These are phyloP conservation scores for Coniochaeta sp. DNA, from an alignment of 2,329 filamentous ascomycete species.

Conservation along the genomic window DNA sequence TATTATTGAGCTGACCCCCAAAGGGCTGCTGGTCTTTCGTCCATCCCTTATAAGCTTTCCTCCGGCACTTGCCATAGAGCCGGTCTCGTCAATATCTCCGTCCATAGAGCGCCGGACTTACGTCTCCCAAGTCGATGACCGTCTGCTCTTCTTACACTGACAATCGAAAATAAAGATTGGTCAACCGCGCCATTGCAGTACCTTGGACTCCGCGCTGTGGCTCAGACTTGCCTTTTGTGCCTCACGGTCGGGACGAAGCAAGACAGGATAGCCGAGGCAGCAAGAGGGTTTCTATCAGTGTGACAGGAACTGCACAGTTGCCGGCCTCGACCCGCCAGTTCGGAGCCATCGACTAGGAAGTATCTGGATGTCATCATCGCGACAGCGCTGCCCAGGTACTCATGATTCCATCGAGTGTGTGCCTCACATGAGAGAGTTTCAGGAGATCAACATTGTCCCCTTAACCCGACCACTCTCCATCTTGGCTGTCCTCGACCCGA, in stretches of 20 bases:
- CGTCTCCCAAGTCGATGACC: too few relatives aligned
- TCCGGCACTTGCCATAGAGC: too few relatives aligned
- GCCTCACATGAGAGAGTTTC: constrained; percentile 12
- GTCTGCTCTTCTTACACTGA: too few relatives aligned
- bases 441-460: constrained; percentile 56
- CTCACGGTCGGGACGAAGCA: constrained; percentile 22
- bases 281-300: constrained; percentile 40
- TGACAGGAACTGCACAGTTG: constrained; percentile 40
- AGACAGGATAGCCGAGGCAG: constrained; percentile 15
- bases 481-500: constrained; percentile 75
- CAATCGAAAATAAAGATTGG: too few relatives aligned
- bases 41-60: too few relatives aligned
- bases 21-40: too few relatives aligned
- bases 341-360: constrained; percentile 53
- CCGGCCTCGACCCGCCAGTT: constrained; percentile 8
- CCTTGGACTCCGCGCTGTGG: constrained; percentile 9
- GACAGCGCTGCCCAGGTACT: constrained; percentile 13
- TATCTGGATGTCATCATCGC: constrained; percentile 70
- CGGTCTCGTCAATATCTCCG: too few relatives aligned
- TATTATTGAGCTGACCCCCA: too few relatives aligned
- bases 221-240: constrained; percentile 32
- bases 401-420: background rate
- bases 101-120: too few relatives aligned
- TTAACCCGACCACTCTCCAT: constrained; percentile 66
- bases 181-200: background rate